Conservation (phyloP, 139 green algal species). For the Chlamydomonas asymmetrica region DNA sequence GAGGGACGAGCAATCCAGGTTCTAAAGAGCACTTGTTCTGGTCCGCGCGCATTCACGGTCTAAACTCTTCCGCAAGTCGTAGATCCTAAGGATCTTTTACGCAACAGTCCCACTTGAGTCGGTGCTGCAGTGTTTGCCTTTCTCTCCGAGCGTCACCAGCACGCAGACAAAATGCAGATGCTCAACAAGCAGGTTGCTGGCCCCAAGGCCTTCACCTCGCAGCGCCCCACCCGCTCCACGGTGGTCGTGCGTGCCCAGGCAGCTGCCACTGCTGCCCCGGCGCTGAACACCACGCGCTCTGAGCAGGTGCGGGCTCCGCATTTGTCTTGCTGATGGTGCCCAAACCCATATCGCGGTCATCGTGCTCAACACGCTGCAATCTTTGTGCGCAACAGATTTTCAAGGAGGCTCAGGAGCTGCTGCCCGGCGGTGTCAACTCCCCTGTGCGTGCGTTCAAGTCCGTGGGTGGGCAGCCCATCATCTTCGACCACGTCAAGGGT, state of each 20-base stretch:
- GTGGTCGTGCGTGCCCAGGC: constrained; percentile 5
- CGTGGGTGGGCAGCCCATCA: constrained; percentile 95
- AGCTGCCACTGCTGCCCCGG: constrained; percentile 21
- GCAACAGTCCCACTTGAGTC: too few species aligned
- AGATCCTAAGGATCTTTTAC: too few species aligned
- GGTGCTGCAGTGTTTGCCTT: too few species aligned
- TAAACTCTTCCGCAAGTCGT: too few species aligned
- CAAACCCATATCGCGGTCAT: neutral
- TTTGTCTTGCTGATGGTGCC: neutral
- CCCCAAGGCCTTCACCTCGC: constrained; percentile 5
- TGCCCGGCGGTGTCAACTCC: constrained; percentile 97
- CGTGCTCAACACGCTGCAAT: neutral
- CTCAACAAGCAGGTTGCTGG: constrained; percentile 11
- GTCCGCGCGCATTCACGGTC: too few species aligned
- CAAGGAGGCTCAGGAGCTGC: constrained; percentile 86
- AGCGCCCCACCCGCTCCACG: neutral
- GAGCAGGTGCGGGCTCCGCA: constrained; percentile 42
- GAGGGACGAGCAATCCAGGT: too few species aligned
- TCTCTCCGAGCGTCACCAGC: too few species aligned
- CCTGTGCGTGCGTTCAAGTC: constrained; percentile 97
- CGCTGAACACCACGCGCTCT: constrained; percentile 51
- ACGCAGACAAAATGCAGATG: constrained; percentile 18
- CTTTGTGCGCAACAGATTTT: constrained; percentile 77
- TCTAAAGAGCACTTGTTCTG: too few species aligned
- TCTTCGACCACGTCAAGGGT: constrained; percentile 98